A percentile compares a stretch with the other conserved stretches of the same genome.
These are phyloP conservation scores for Penicillium nucicola DNA, from an alignment of 495 filamentous ascomycete species.

Conservation along the genomic window DNA sequence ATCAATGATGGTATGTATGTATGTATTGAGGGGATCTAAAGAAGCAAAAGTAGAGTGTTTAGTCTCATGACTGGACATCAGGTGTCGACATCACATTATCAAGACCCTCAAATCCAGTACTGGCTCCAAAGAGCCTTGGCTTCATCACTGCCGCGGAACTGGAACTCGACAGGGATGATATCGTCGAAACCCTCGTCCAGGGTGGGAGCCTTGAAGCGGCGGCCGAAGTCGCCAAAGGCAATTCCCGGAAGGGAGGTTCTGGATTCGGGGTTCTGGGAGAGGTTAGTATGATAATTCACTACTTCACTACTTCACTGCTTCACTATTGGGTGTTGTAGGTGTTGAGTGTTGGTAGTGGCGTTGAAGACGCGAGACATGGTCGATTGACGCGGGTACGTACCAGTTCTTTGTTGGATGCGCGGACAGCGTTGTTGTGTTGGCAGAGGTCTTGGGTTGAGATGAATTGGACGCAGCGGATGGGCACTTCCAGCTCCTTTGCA, in stretches of 20 bases:
- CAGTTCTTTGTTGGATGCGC: slow-evolving; percentile 61
- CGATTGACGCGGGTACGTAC: slow-evolving; percentile 13
- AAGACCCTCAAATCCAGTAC: slow-evolving; percentile 60
- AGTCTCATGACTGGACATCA: not conserved
- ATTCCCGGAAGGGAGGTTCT: slow-evolving; percentile 69
- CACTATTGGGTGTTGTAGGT: no score
- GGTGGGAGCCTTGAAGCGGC: slow-evolving; percentile 68
- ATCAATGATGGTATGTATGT: no score
- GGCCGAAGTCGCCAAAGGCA: slow-evolving; percentile 72
- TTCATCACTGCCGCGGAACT: slow-evolving; percentile 57
- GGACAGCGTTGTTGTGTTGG: slow-evolving; percentile 85
- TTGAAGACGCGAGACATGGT: not conserved
- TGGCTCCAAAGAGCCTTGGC: slow-evolving; percentile 60
- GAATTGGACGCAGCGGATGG: slow-evolving; percentile 85
- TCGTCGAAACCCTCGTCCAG: slow-evolving; percentile 80
- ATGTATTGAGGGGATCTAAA: not conserved
- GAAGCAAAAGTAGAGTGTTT: not conserved
- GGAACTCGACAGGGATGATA: slow-evolving; percentile 66
- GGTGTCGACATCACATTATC: not conserved
- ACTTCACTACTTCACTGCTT: no score
- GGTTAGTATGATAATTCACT: no score
- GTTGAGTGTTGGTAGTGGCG: no score
- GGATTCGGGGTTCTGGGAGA: slow-evolving; percentile 71
- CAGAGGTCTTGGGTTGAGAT: slow-evolving; percentile 68
- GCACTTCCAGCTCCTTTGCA: slow-evolving; percentile 64